Base-by-base conservation (phyloP, 495 filamentous ascomycete genomes). In the Aspergillus leporis region DNA sequence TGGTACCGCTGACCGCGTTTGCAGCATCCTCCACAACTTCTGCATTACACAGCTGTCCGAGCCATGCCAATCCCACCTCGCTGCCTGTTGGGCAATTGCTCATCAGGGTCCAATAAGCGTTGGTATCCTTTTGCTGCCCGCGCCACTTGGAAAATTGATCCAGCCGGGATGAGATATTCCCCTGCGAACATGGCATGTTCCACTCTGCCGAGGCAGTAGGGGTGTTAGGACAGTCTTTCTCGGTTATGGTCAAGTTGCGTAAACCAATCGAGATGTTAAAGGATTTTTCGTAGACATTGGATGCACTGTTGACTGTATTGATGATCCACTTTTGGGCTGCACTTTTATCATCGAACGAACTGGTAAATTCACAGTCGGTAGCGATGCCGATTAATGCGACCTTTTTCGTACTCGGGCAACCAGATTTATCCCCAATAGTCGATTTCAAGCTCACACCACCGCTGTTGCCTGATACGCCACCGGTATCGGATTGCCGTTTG, bases 231-330 rank as follows among this genome's bases (percentile, higher is more conserved):
- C 94, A 98, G 7, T 70, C 70, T 4, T 76, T 65, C 28, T 89
- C 82, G 47, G 79, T 88, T 55, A 98, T 83, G 16, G 90, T 89
- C 55, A 98, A 70, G 69, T 96, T 94, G 59, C 87, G 84, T 54
- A 98, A 81, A 43, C 92, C 94, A 23, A 98, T 84, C 0, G 91
- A 90, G 63, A 98, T 91, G 66, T 97, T 97, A 82, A 98, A 98
- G 5, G 89, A 88, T 55, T 79, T 83, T 74, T 98, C 95, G 64
- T 90, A 98, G 3, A 96, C 73, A 55, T 81, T 83, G 4, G 94
- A 98, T 14, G 94, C 94, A 18, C 85, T 79, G 75, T 96, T 97
- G 61, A 98, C 87, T 65, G 90, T 81, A 48, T 77, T 82, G 70
- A 98, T 93, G 51, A 98, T 78, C 70, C 93, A 95, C 32, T 80